phyloP scores from a whole-genome alignment of 495 filamentous ascomycete genomes.

The Podospora anserina region DNA sequence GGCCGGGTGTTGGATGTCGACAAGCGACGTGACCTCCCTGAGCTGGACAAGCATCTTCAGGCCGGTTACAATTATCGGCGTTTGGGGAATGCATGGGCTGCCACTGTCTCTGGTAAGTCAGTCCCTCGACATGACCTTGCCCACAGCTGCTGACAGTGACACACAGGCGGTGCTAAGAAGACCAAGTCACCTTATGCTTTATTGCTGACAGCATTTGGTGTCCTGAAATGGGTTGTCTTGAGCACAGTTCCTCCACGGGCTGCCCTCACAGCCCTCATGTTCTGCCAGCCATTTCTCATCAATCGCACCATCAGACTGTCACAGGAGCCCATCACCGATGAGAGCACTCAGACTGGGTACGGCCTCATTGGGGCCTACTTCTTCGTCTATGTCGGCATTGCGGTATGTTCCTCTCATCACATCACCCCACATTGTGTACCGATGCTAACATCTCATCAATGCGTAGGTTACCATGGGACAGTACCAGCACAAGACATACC shows the following conservation, averaged over 20 bases:
- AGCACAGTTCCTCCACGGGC: slow-evolving; percentile 52
- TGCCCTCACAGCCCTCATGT: slow-evolving; percentile 56
- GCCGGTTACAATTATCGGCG: slow-evolving; percentile 30
- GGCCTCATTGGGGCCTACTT: slow-evolving; percentile 64
- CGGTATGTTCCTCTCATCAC: slow-evolving; percentile 30
- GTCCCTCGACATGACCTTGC: neutral
- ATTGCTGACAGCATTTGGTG: slow-evolving; percentile 40
- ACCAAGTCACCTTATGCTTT: slow-evolving; percentile 37
- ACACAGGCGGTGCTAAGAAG: slow-evolving; percentile 21
- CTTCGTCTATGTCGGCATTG: slow-evolving; percentile 60
- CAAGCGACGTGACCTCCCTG: slow-evolving; percentile 26
- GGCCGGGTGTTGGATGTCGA: slow-evolving; percentile 29
- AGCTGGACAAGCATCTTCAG: slow-evolving; percentile 48
- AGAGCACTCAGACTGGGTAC: slow-evolving; percentile 47
- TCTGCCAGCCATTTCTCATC: slow-evolving; percentile 64
- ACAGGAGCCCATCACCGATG: slow-evolving; percentile 26
- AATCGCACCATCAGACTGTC: slow-evolving; percentile 49
- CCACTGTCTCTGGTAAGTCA: neutral
- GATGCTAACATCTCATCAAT: neutral
- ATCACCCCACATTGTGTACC: neutral
- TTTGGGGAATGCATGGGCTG: neutral
- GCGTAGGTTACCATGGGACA: slow-evolving; percentile 44
- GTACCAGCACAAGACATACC: slow-evolving; percentile 57
- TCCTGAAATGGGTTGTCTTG: slow-evolving; percentile 49
- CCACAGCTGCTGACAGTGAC: neutral